Evolutionary conservation across 1,139 yeast species (phyloP).

Genomic region (Kodamaea derodonti): DNA sequence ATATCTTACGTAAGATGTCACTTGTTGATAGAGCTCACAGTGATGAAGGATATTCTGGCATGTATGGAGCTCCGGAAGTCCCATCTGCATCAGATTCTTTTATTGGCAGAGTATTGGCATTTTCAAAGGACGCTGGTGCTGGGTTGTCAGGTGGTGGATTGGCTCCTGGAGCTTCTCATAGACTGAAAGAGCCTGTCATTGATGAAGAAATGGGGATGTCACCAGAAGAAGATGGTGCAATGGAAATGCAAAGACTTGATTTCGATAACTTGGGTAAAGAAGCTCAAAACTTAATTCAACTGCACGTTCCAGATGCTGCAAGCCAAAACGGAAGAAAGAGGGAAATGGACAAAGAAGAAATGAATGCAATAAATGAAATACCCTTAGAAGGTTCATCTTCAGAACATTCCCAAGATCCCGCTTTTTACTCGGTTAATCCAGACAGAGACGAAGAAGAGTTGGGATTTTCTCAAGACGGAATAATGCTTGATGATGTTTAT

Average conservation of each 20-base stretch:
- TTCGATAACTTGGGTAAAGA: constrained; percentile 36
- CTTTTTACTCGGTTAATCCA: constrained; percentile 46
- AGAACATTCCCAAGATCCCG: background rate
- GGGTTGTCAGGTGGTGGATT: constrained; percentile 42
- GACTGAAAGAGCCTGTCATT: constrained; percentile 15
- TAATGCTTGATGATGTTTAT: constrained; percentile 34
- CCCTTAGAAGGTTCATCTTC: constrained; percentile 5
- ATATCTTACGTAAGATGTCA: constrained; percentile 35
- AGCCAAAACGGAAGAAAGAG: constrained; percentile 2
- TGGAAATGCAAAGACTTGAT: constrained; percentile 33
- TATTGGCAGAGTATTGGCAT: constrained; percentile 33
- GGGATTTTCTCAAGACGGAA: constrained; percentile 24
- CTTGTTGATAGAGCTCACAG: constrained; percentile 20
- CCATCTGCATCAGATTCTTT: constrained; percentile 34
- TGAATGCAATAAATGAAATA: constrained; percentile 4
- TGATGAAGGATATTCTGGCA: constrained; percentile 20
- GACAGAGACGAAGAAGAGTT: constrained; percentile 31
- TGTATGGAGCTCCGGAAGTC: constrained; percentile 11
- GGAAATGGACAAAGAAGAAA: background rate
- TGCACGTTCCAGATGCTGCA: constrained; percentile 29
- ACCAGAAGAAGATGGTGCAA: constrained; percentile 13
- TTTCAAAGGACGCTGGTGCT: constrained; percentile 18
- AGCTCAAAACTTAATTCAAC: constrained; percentile 37
- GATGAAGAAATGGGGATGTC: constrained; percentile 25
- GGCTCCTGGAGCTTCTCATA: constrained; percentile 37